These are phyloP conservation scores for Actinomucor elegans DNA, from an alignment of 371 early-diverging fungal species.

Conservation along the genomic window DNA sequence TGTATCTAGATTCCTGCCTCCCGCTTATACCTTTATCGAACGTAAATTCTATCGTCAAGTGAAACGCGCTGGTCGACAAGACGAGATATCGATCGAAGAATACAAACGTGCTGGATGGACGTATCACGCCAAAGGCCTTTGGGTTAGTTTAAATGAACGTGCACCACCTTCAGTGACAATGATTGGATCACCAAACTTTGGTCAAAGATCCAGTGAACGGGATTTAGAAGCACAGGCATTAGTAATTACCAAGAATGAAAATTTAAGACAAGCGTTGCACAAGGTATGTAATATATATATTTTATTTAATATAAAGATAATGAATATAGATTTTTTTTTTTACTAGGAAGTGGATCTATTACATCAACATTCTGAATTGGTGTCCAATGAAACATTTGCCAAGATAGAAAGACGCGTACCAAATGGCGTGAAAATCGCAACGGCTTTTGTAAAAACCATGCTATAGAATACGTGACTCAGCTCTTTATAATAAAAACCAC, in stretches of 20 bases:
- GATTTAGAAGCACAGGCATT: slow-evolving; percentile 90
- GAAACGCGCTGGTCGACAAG: slow-evolving; percentile 30
- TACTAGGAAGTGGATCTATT: slow-evolving; percentile 47
- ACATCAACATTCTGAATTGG: slow-evolving; percentile 34
- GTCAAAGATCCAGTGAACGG: slow-evolving; percentile 82
- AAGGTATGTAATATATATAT: slow-evolving; percentile 52
- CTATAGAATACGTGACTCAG: slow-evolving; percentile 38
- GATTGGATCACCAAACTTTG: slow-evolving; percentile 94
- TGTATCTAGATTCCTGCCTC: slow-evolving; percentile 83
- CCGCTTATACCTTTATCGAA: slow-evolving; percentile 86
- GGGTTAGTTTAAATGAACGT: slow-evolving; percentile 47
- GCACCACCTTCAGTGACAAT: slow-evolving; percentile 65
- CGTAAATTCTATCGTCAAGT: slow-evolving; percentile 56
- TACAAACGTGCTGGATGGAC: slow-evolving; percentile 85
- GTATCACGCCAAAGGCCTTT: slow-evolving; percentile 85
- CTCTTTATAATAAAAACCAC: too few relatives aligned
- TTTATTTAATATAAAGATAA: background rate
- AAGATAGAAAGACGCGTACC: slow-evolving; percentile 45
- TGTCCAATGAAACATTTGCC: slow-evolving; percentile 38
- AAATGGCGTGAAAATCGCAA: slow-evolving; percentile 47
- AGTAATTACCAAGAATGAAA: slow-evolving; percentile 62
- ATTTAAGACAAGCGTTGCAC: slow-evolving; percentile 57
- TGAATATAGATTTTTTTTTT: background rate
- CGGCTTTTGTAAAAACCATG: slow-evolving; percentile 52
- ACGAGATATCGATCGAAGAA: slow-evolving; percentile 66